A percentile compares a stretch with the other conserved stretches of the same genome.
phyloP scores from a whole-genome alignment of 1,139 yeast genomes.

The Blastobotrys persicus region DNA sequence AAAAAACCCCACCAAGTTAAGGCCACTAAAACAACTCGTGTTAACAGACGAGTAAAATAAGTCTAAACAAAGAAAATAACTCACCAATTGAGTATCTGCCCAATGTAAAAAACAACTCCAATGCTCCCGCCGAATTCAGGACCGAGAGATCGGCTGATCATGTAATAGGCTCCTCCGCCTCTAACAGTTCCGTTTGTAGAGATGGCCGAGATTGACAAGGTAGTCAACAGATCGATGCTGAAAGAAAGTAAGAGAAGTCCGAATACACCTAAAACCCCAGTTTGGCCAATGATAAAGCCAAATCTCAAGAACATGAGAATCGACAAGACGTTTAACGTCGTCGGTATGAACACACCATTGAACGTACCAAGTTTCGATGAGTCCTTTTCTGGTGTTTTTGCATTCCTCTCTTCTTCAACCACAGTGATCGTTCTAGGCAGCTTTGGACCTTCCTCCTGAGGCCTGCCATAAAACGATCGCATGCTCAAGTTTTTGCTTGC shows the following conservation, averaged over 20 bases:
- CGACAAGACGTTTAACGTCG: slow-evolving; percentile 70
- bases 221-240: slow-evolving; percentile 62
- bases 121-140: slow-evolving; percentile 88
- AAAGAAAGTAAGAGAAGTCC: slow-evolving; percentile 52
- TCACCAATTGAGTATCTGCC: slow-evolving; percentile 66
- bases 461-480: slow-evolving; percentile 20
- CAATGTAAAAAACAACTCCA: slow-evolving; percentile 72
- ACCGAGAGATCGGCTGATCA: slow-evolving; percentile 75
- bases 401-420: slow-evolving; percentile 21
- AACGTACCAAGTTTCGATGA: slow-evolving; percentile 36
- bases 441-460: neutral
- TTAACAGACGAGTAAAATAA: slow-evolving; percentile 14
- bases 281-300: slow-evolving; percentile 76
- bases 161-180: slow-evolving; percentile 84
- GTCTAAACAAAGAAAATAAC: slow-evolving; percentile 38
- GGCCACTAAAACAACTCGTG: slow-evolving; percentile 38
- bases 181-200: slow-evolving; percentile 81
- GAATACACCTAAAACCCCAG: slow-evolving; percentile 64
- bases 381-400: slow-evolving; percentile 11
- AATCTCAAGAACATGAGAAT: slow-evolving; percentile 77
- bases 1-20: slow-evolving; percentile 77
- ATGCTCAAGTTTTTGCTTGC: slow-evolving; percentile 8
- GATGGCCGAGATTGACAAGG: slow-evolving; percentile 72
- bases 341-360: slow-evolving; percentile 66
- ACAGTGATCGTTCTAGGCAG: slow-evolving; percentile 21